Evolutionary conservation across 768 basidiomycete species (phyloP).

Genomic region (Fomitopsis serialis): DNA sequence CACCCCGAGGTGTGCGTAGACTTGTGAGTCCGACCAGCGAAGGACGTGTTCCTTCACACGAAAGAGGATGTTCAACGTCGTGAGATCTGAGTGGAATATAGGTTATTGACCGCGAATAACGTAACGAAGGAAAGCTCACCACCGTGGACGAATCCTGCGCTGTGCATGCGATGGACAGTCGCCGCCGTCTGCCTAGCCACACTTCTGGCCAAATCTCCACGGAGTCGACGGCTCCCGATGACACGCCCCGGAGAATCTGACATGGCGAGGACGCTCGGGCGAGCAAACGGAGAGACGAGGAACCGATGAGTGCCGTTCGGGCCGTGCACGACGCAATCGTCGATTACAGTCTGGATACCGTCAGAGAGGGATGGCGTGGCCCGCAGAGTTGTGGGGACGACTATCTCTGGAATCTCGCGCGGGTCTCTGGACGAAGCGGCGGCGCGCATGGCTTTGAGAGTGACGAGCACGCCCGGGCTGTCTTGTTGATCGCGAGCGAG

Average conservation of each 20-base stretch:
- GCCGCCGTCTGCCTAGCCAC: constrained; percentile 27
- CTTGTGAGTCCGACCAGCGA: constrained; percentile 29
- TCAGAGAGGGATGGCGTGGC: constrained; percentile 12
- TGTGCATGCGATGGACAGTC: constrained; percentile 28
- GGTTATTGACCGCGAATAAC: not conserved
- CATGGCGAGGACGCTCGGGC: constrained; percentile 32
- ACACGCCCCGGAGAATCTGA: constrained; percentile 26
- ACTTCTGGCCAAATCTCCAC: constrained; percentile 29
- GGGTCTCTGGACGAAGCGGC: constrained; percentile 21
- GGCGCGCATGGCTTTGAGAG: constrained; percentile 33
- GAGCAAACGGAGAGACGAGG: constrained; percentile 42
- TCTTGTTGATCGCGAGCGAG: constrained; percentile 26
- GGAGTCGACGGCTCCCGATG: constrained; percentile 26
- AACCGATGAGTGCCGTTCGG: constrained; percentile 48
- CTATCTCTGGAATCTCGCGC: constrained; percentile 22
- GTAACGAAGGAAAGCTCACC: constrained; percentile 18
- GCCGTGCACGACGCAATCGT: constrained; percentile 41
- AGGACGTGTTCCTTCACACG: constrained; percentile 18
- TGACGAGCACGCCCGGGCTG: constrained; percentile 20
- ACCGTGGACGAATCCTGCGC: constrained; percentile 30
- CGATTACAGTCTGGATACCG: constrained; percentile 27
- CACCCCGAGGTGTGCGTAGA: constrained; percentile 26
- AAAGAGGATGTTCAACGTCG: constrained; percentile 35
- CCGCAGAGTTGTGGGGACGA: constrained; percentile 30
- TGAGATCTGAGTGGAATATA: constrained; percentile 26